Base-by-base conservation (phyloP, 306 rosid species). In the Phaseolus lunatus region DNA sequence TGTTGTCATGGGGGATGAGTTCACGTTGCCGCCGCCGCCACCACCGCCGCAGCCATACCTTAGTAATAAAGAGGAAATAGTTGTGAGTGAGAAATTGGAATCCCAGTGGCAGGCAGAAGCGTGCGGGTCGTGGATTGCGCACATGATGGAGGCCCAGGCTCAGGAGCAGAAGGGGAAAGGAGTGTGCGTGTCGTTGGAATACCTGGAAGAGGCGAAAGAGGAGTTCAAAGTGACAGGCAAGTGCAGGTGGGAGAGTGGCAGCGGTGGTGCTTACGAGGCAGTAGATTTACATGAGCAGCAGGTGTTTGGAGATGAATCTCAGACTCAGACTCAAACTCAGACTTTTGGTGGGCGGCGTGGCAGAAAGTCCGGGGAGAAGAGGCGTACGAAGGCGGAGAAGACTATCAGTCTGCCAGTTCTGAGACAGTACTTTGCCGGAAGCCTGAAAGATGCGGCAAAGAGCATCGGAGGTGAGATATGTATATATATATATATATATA, bases 301-400 rank as follows among this genome's bases (percentile, higher is more conserved):
- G 11, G 23, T 61, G n/a, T 83, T 9, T 3, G 87, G 82, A 2
- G 91, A 77, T 65, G 88, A 87, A 41, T 84, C 85, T 22, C 78
- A 78, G 1, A 27, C 66, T 14, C 66, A 27, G 1, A 14, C 31
- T 5, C 12, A 9, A 13, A 43, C 15, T 3, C 56, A 69, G 3
- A 13, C 77, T 14, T 88, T 78, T 14, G 62, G 70, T 7, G 83
- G 83, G 1, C 67, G 72, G 3, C 82, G 82, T 9, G 89, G 86
- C 2, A 84, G 93, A 84, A 88, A 82, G 72, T 22, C 89, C 1
- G 86, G 89, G 0, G 91, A 84, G 83, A 90, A 84, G 85, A 84
- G 91, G 62, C 68, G 88, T 22, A 85, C 84, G 37, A 88, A 87
- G 82, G 85, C 88, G 0, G 93, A 90, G 86, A 88, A 90, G 87